Base-by-base conservation (phyloP, 371 early-diverging fungal species). In the Actinomucor elegans region DNA sequence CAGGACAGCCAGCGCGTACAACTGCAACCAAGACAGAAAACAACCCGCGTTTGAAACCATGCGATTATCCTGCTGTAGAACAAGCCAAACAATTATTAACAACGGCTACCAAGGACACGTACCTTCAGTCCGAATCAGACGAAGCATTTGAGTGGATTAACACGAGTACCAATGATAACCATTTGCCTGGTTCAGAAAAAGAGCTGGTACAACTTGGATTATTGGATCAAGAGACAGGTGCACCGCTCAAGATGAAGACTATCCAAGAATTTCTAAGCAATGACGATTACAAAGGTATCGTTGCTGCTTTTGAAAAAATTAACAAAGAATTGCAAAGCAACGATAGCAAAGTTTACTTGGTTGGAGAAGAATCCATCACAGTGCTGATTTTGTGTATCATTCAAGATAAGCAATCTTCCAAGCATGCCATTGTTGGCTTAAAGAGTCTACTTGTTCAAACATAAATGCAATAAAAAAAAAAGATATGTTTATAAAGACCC, bases 61-160 rank as follows among this genome's bases (percentile, higher is more conserved):
- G 52, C 42, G 26, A 37, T 4, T 32, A 38, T 44, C 29, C 52
- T 11, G 15, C 23, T 10, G 52, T 52, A 15, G 24, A 42, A 27
- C 34, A 57, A 24, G 57, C 45, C 2, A 49, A 53, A 37, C 23
- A 33, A 1, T 12, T 38, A 6, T 40, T 63, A 12, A 45, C 29
- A 1, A 48, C 11, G 1, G 49, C 57, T 3, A 34, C 41, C 3
- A 27, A 53, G 23, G 50, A 57, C 23, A 17, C 44, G 2, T 57
- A 49, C 9, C 58, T 63, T 28, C 10, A 27, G 17, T 57, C 64
- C 5, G 64, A 63, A 45, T 55, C 64, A 8, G 64, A 63, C 32
- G 64, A 55, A 33, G 33, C 53, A 9, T 63, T 63, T 34, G 54
- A 49, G 18, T 57, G 49, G 52, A 50, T 63, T n/a, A 53, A 57